Percentiles rank a stretch among this genome's conserved stretches.
Conservation (phyloP, 2,329 filamentous ascomycete species). For the Phaeosphaeriaceae sp. region DNA sequence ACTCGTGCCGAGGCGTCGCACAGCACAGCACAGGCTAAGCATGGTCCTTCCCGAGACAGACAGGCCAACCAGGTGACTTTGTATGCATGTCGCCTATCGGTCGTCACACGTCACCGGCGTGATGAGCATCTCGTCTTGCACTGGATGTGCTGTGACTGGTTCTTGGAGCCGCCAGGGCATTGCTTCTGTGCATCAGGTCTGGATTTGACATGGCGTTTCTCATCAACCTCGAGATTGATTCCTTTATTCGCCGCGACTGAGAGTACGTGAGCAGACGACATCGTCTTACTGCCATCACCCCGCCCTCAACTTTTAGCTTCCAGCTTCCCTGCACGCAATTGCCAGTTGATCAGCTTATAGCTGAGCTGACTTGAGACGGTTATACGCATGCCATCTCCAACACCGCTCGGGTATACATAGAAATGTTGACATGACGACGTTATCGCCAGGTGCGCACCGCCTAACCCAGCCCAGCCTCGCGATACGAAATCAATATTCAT, state of each 20-base stretch:
- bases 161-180: conserved; percentile 19
- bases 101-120: conserved; percentile 20
- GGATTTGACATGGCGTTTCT: background rate
- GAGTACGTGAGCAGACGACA: background rate
- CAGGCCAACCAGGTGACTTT: conserved; percentile 1
- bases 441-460: conserved; percentile 31
- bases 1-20: background rate
- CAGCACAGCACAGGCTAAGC: conserved; percentile 1
- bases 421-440: conserved; percentile 30
- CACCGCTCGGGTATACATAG: conserved; percentile 3
- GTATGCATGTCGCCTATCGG: conserved; percentile 14
- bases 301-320: too few species aligned
- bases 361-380: background rate
- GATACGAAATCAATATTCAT: conserved; percentile 7
- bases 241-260: too few species aligned
- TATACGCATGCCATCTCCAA: background rate
- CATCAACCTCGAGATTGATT: background rate
- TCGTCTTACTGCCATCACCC: background rate
- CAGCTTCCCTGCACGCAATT: background rate
- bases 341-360: background rate
- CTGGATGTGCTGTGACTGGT: conserved; percentile 20
- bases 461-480: conserved; percentile 1
- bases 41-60: background rate
- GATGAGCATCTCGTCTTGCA: conserved; percentile 7
- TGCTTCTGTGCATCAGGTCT: conserved; percentile 14